These are phyloP conservation scores for Verticillium tricorpus DNA, from an alignment of 2,329 filamentous ascomycete genomes.

Conservation along the genomic window DNA sequence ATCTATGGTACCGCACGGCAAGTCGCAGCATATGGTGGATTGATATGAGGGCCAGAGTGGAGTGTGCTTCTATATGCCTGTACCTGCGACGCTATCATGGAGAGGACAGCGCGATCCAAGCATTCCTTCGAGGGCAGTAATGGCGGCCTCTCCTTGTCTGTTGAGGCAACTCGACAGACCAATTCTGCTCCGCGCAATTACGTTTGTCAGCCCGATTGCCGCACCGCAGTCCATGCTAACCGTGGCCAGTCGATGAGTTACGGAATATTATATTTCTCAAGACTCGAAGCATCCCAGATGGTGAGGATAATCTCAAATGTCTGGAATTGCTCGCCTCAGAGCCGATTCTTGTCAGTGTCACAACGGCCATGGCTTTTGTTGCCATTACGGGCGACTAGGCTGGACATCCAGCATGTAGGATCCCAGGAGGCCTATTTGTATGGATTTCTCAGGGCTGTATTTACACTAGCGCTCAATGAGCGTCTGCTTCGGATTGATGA, in stretches of 20 bases:
- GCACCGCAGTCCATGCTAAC: background rate
- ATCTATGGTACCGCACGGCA: slow-evolving; percentile 37
- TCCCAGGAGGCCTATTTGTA: slow-evolving; percentile 1
- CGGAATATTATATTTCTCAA: background rate
- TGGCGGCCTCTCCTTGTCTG: background rate
- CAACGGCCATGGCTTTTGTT: slow-evolving; percentile 13
- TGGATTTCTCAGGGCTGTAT: background rate
- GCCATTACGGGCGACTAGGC: background rate
- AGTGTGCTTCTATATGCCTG: slow-evolving; percentile 33
- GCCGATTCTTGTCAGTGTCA: slow-evolving; percentile 18
- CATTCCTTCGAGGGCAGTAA: slow-evolving; percentile 21
- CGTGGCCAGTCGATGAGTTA: background rate
- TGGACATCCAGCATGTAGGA: background rate
- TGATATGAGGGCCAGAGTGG: slow-evolving; percentile 32
- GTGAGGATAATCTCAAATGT: slow-evolving; percentile 10
- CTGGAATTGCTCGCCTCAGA: slow-evolving; percentile 14
- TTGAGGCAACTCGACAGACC: background rate
- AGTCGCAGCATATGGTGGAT: slow-evolving; percentile 39
- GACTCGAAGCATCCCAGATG: background rate
- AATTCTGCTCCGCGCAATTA: background rate
- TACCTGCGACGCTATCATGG: slow-evolving; percentile 29
- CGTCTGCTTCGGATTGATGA: slow-evolving; percentile 1
- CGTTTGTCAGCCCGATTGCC: background rate
- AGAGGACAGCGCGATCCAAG: slow-evolving; percentile 18
- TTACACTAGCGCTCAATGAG: slow-evolving; percentile 6